These are phyloP conservation scores for Adenanthera pavonina DNA, from an alignment of 306 rosid genomes.

Conservation along the genomic window DNA sequence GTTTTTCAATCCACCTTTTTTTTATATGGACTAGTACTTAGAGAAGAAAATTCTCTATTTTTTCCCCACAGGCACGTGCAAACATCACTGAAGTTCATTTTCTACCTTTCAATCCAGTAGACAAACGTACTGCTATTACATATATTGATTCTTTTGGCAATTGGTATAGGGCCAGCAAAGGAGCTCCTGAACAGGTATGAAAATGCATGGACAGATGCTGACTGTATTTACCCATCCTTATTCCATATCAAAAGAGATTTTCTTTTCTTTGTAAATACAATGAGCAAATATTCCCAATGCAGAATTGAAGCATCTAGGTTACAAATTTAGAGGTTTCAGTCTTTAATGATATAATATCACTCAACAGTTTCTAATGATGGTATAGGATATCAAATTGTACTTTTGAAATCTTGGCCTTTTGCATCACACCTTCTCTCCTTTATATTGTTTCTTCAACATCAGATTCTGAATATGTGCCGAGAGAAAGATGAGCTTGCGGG, in stretches of 20 bases:
- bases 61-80: slow-evolving; percentile 68
- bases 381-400: neutral
- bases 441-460: slow-evolving; percentile 35
- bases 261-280: neutral
- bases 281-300: neutral
- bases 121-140: slow-evolving; percentile 89
- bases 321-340: slow-evolving; percentile 2
- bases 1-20: slow-evolving; percentile 22
- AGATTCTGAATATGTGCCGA: slow-evolving; percentile 73
- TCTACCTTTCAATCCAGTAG: slow-evolving; percentile 89
- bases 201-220: slow-evolving; percentile 14
- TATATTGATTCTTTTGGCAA: slow-evolving; percentile 71
- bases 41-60: slow-evolving; percentile 16
- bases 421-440: slow-evolving; percentile 40
- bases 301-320: neutral
- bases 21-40: slow-evolving; percentile 29
- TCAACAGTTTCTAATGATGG: slow-evolving; percentile 20
- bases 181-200: slow-evolving; percentile 91
- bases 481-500: slow-evolving; percentile 70
- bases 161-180: slow-evolving; percentile 82
- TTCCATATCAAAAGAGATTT: neutral
- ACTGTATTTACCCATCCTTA: slow-evolving; percentile 10
- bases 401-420: neutral
- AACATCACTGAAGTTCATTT: slow-evolving; percentile 83
- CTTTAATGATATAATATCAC: slow-evolving; percentile 2